Evolutionary conservation across 371 early-diverging fungal species (phyloP).

Genomic region (Smittium mucronatum): DNA sequence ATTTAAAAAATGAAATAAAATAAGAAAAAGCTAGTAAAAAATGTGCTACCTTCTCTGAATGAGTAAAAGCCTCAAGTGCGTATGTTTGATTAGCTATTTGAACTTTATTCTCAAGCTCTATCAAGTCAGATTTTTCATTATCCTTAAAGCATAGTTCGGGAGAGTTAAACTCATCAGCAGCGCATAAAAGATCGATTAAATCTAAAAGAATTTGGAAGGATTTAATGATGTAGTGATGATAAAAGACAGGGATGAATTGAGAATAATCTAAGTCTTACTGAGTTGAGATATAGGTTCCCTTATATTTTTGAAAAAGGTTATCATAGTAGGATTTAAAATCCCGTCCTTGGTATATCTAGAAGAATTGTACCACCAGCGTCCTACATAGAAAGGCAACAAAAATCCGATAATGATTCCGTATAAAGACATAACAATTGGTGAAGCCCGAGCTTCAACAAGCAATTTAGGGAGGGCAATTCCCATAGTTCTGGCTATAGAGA

Average conservation of each 20-base stretch:
- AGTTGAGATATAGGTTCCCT: constrained; percentile 53
- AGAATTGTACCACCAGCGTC: constrained; percentile 87
- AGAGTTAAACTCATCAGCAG: constrained; percentile 57
- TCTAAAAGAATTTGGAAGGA: constrained; percentile 19
- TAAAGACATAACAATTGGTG: constrained; percentile 56
- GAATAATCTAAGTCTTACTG: constrained; percentile 7
- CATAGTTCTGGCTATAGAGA: constrained; percentile 51
- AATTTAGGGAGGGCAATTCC: constrained; percentile 89
- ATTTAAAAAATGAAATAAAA: too few relatives aligned
- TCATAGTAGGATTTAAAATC: constrained; percentile 82
- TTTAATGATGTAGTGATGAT: background rate
- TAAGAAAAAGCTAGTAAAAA: too few relatives aligned
- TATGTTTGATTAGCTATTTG: constrained; percentile 35
- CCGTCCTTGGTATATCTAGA: constrained; percentile 75
- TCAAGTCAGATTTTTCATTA: constrained; percentile 40
- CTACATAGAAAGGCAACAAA: constrained; percentile 73
- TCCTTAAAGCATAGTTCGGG: constrained; percentile 35
- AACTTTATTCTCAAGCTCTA: constrained; percentile 38
- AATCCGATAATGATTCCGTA: constrained; percentile 83
- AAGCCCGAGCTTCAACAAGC: constrained; percentile 75
- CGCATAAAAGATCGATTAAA: constrained; percentile 49
- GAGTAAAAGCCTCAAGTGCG: constrained; percentile 21
- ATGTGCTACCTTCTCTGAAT: constrained; percentile 32
- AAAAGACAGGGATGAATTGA: background rate
- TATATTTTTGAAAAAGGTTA: constrained; percentile 71